Percentiles rank a stretch among this genome's conserved stretches.
These are phyloP conservation scores for Xylaria bambusicola DNA, from an alignment of 495 filamentous ascomycete species.

Conservation along the genomic window DNA sequence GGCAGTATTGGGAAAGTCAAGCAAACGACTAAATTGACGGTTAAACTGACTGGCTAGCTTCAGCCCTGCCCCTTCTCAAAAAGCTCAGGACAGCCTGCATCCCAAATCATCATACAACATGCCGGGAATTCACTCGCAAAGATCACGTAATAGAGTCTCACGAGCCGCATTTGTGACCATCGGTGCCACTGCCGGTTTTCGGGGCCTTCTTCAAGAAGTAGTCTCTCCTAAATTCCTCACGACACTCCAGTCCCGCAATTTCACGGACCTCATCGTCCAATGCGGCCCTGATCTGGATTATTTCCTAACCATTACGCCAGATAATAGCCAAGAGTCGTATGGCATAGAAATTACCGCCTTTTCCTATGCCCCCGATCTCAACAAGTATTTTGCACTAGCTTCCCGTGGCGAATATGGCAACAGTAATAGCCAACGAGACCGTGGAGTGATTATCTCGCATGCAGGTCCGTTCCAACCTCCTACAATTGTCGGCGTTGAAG, in stretches of 20 bases:
- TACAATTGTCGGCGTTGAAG: not conserved
- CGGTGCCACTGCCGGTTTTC: constrained; percentile 87
- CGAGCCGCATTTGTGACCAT: constrained; percentile 70
- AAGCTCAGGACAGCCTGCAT: no score
- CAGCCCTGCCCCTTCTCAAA: no score
- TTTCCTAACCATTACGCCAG: constrained; percentile 25
- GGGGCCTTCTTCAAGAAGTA: constrained; percentile 65
- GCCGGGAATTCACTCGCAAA: not conserved
- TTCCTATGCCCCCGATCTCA: constrained; percentile 18
- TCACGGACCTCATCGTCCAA: constrained; percentile 71
- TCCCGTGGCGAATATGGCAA: constrained; percentile 13
- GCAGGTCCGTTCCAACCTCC: constrained; percentile 62
- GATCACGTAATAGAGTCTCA: not conserved
- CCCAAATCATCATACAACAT: not conserved
- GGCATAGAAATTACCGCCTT: constrained; percentile 27
- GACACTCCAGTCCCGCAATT: constrained; percentile 54
- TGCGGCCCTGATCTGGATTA: constrained; percentile 61
- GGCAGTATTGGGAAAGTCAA: no score
- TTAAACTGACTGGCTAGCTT: no score
- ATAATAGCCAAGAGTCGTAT: constrained; percentile 9
- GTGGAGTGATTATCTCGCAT: constrained; percentile 80
- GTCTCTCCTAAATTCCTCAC: constrained; percentile 61
- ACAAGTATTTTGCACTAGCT: constrained; percentile 10
- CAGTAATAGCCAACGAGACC: constrained; percentile 13
- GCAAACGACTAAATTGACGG: no score